Evolutionary conservation across 2,329 filamentous ascomycete species (phyloP).

Genomic region (Biscogniauxia sp.): DNA sequence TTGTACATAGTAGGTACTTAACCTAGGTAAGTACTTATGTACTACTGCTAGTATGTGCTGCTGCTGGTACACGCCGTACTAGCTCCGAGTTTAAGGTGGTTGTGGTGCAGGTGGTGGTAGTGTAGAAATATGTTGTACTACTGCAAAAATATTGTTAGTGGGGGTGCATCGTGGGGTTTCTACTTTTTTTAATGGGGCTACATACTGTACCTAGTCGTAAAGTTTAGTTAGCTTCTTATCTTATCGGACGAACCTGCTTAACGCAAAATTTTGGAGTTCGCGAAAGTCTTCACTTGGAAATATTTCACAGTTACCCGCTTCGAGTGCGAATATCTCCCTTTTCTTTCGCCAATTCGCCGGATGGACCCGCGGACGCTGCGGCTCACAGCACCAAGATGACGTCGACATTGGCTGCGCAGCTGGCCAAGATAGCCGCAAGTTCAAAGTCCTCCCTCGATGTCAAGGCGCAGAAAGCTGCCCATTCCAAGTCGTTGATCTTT

Average conservation of each 20-base stretch:
- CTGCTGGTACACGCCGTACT: not conserved
- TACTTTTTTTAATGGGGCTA: not conserved
- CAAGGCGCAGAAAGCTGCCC: conserved; percentile 86
- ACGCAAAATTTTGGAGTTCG: not conserved
- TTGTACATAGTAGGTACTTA: too few species aligned
- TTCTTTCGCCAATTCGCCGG: not conserved
- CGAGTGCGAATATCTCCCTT: not conserved
- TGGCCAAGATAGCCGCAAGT: conserved; percentile 86
- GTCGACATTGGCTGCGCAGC: conserved; percentile 85
- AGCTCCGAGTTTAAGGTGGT: not conserved
- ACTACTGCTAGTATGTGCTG: too few species aligned
- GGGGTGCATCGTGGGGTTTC: not conserved
- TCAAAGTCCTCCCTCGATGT: conserved; percentile 89
- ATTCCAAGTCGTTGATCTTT: conserved; percentile 94
- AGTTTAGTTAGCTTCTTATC: not conserved
- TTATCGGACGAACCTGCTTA: not conserved
- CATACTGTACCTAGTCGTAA: not conserved
- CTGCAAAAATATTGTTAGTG: too few species aligned
- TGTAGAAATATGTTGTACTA: too few species aligned
- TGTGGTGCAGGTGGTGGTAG: not conserved
- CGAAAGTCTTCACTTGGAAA: not conserved
- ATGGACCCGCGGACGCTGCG: not conserved
- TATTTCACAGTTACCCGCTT: not conserved
- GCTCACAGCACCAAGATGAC: conserved; percentile 54
- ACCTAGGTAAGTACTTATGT: too few species aligned